Conservation (phyloP, 163 green algal species). For the Picocystis sp. region DNA sequence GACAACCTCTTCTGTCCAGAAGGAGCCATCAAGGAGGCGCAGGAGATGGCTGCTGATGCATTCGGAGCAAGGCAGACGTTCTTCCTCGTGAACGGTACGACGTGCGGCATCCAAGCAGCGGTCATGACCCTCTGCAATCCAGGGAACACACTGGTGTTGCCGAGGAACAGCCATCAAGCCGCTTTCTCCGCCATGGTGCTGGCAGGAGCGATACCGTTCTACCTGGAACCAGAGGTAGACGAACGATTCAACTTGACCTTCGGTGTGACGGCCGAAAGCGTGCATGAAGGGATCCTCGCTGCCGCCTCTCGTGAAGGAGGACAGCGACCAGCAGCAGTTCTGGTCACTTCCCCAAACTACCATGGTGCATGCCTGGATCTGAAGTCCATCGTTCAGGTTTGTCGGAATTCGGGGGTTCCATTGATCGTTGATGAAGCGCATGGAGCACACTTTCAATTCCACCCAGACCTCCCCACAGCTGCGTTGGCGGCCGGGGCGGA, state of each 20-base stretch:
- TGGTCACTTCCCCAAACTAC: conserved; percentile 84
- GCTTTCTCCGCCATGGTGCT: conserved; percentile 47
- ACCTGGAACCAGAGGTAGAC: conserved; percentile 31
- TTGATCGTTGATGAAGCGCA: conserved; percentile 89
- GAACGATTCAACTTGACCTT: conserved; percentile 32
- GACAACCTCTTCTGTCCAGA: conserved; percentile 52
- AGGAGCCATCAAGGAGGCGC: conserved; percentile 47
- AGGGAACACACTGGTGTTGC: conserved; percentile 44
- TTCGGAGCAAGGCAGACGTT: conserved; percentile 61
- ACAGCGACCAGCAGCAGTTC: conserved; percentile 27
- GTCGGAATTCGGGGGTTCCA: conserved; percentile 33
- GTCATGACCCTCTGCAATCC: conserved; percentile 49
- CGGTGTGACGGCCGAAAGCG: conserved; percentile 22
- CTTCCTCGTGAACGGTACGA: conserved; percentile 85
- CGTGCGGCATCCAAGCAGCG: conserved; percentile 36
- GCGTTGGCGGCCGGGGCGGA: conserved; percentile 42
- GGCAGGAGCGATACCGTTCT: conserved; percentile 24
- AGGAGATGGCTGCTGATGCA: conserved; percentile 40
- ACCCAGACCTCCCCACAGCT: conserved; percentile 22
- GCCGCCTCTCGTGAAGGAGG: conserved; percentile 10
- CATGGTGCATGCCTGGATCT: conserved; percentile 49
- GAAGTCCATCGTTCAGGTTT: conserved; percentile 32
- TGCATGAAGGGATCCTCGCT: conserved; percentile 17
- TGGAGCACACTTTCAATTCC: conserved; percentile 56
- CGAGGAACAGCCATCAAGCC: conserved; percentile 67